Base-by-base conservation (phyloP, 257 asterid species). In the Forsythia suspensa region DNA sequence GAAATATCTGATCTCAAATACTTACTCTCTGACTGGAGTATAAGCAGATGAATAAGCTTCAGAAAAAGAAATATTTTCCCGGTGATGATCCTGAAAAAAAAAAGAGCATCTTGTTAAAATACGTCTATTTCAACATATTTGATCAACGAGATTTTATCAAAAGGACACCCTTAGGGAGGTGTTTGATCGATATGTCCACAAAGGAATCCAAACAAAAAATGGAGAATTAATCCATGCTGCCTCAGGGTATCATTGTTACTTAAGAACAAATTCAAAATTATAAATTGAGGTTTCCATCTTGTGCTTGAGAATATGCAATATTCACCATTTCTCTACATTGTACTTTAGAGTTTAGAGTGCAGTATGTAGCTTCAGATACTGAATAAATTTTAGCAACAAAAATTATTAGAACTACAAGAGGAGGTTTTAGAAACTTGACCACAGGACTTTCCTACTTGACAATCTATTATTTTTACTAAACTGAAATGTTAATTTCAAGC, bases 1-100 rank as follows among this genome's bases (percentile, higher is more conserved):
- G 43, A 39, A 66, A 24, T 42, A 38, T 10, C 18, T 2, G 36
- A 70, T 36, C 67, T 72, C 55, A 85, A 10, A 41, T 67, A 78
- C 98, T 40, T 91, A 95, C 98, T 93, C 96, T 85, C 86, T 85
- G 48, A 85, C 91, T 42, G 97, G 97, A 72, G 97, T 93, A 78
- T 75, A 11, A 46, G 76, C 80, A 21, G 84, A 69, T 39, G 88
- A 81, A 77, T 73, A 18, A 72, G 84, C 75, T 83, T 76, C 90
- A 44, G 87, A 79, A 69, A 42, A 18, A 57, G 83, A 76, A 77
- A 52, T 59, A 63, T 76, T 83, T 68, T 66, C 93, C 89, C 67
- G 83, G 40, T 67, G 57, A 59, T 73, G 12, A 83, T 44, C 51
- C 89, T 86, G 85, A 81, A 36, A 71, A 61, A 76, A 76, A 2